Evolutionary conservation across 371 early-diverging fungal species (phyloP), one percentile per base, ranked within the genome.

Genomic region (Circinella minor): DNA sequence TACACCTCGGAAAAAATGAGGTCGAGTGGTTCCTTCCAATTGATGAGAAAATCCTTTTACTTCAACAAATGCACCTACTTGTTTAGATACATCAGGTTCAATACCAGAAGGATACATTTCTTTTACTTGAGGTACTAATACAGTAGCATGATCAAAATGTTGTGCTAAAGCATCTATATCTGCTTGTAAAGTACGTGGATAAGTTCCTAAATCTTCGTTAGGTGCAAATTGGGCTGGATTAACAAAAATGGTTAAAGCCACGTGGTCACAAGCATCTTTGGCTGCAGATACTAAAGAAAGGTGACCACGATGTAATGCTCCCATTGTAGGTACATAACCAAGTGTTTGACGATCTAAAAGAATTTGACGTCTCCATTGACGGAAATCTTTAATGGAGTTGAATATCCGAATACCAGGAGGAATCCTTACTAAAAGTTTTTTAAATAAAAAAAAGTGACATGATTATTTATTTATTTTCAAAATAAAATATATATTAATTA

Each of bases 221-320:
- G 98, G 98, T 1, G 97, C 96, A 75, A 99, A 99, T 74, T 98
- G 99, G 4, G 98, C 93, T 18, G 99, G 99, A 71, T 98, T 98
- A 34, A 98, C 99, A 83, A 97, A 98, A 62, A 98, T 94, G 57
- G 92, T 90, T 36, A 95, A 84, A 0, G 94, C 92, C 6, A 95
- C 94, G 18, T 81, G 72, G 64, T 92, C 91, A 77, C 91, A 90
- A 34, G 85, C 72, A 57, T 77, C 15, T 9, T 84, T 81, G 1
- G 96, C 95, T 11, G 74, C 73, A 37, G 80, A 69, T 11, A 92
- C 93, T 84, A 97, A 86, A 18, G 80, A 77, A 49, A 96, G 75
- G 72, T 98, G 98, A 4, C 98, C 98, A 4, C 86, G 85, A 74
- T 98, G 98, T 34, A 97, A 86, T 0, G 96, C 96, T 4, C 98